Base-by-base conservation (phyloP, 140 eudicot species). In the Anethum foeniculum region DNA sequence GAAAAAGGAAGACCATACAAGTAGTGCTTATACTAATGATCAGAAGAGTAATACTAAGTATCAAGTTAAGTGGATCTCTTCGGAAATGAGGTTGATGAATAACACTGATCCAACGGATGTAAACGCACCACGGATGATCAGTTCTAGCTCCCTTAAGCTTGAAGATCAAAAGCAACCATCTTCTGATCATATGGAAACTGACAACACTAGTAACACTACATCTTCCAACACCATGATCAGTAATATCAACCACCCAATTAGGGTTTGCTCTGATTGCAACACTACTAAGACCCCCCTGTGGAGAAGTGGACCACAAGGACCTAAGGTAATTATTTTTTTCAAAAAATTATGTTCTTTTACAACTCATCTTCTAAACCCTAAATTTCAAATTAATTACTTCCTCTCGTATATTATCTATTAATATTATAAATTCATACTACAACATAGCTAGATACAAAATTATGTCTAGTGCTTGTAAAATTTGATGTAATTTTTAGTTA, bases 231-330 rank as follows among this genome's bases (percentile, higher is more conserved):
- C 72, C 84, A 75, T 38, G 84, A 67, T 67, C 41, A 67, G 74
- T 67, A 67, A 67, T 67, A 67, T 67, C 23, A 88, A 64, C 78
- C 86, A 68, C 64, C 85, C 89, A 75, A 64, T 94, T 86, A 94
- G 95, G 94, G 95, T 90, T 88, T 94, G 98, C 68, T 81, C 93
- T 16, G 98, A 94, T 86, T 94, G 98, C 81, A 89, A 88, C 85
- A 92, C 98, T 41, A 92, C 98, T 67, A 94, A 89, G 89, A 94
- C 98, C 81, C 98, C 98, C 80, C 92, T 94, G 77, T 94, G 98
- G 98, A 84, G 98, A 85, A 92, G 98, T 79, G 98, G 98, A 34
- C 98, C 98, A 54, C 92, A 85, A 86, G 98, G 98, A 47, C 98
- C 98, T 44, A 94, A 94, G 97, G 98, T 94, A 88, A 52, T 30